Evolutionary conservation across 2,329 filamentous ascomycete genomes (phyloP).

Genomic region (Cadophora sp.): DNA sequence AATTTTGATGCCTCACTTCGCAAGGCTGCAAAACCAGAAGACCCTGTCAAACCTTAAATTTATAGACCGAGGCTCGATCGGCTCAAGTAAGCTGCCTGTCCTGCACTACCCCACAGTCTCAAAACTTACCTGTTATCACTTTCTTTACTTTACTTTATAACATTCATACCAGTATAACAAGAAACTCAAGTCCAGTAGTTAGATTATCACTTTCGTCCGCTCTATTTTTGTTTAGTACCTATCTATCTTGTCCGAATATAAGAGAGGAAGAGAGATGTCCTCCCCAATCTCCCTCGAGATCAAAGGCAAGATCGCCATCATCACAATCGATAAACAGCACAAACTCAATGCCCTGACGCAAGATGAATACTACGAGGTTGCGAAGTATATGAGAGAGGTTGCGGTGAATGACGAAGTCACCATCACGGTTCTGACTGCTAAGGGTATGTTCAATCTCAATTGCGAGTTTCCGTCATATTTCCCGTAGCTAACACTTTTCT

Average conservation of each 20-base stretch:
- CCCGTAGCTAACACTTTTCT: slow-evolving; percentile 6
- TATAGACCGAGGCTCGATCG: slow-evolving; percentile 28
- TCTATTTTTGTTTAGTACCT: background rate
- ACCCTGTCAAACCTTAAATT: slow-evolving; percentile 15
- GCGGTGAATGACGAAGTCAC: slow-evolving; percentile 80
- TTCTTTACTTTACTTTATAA: background rate
- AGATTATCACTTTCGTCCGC: background rate
- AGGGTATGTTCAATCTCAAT: slow-evolving; percentile 55
- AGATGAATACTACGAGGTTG: slow-evolving; percentile 78
- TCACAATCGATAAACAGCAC: slow-evolving; percentile 83
- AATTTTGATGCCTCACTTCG: slow-evolving; percentile 14
- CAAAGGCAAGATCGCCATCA: slow-evolving; percentile 75
- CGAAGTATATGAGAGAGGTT: slow-evolving; percentile 76
- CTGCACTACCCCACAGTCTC: slow-evolving; percentile 28
- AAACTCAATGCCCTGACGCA: slow-evolving; percentile 86
- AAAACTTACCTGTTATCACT: too few species aligned
- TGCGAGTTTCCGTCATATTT: slow-evolving; percentile 48
- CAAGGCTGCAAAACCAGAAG: slow-evolving; percentile 14
- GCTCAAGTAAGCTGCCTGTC: background rate
- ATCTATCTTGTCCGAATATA: background rate
- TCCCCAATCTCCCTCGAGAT: slow-evolving; percentile 57
- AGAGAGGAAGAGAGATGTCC: slow-evolving; percentile 37
- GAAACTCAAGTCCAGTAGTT: too few species aligned
- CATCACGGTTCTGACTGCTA: slow-evolving; percentile 84
- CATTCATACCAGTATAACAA: background rate